Conservation (phyloP, 176 grass and related monocot genomes). For the Aegilops bicornis region DNA sequence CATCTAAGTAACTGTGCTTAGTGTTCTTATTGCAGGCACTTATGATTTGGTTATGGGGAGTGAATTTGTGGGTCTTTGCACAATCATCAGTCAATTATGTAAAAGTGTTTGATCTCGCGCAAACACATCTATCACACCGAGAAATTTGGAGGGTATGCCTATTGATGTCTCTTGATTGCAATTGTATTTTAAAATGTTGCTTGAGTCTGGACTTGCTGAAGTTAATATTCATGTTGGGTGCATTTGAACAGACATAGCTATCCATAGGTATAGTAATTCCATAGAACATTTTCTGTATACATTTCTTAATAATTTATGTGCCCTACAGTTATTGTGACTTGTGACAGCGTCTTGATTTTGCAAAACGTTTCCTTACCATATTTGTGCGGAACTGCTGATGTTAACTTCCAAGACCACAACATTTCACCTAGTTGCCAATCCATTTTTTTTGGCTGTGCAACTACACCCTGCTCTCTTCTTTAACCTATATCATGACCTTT, state of each 20-base stretch:
- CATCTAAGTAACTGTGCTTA: conserved; percentile 5
- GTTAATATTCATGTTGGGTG: neutral
- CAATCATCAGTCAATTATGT: conserved; percentile 87
- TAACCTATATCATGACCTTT: neutral
- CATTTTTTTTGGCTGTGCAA: neutral
- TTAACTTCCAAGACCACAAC: neutral
- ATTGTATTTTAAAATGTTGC: neutral
- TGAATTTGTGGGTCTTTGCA: conserved; percentile 95
- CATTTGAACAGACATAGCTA: neutral
- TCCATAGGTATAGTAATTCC: neutral
- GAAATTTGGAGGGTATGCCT: conserved; percentile 95
- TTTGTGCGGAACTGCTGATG: neutral
- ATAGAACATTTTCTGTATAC: neutral
- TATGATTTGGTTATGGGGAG: conserved; percentile 98
- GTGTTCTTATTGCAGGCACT: conserved; percentile 63
- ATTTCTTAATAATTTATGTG: neutral
- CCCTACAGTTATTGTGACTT: neutral
- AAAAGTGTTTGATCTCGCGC: conserved; percentile 89
- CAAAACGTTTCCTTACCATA: neutral
- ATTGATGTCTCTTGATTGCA: conserved; percentile 12
- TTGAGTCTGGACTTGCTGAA: neutral
- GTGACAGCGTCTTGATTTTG: neutral
- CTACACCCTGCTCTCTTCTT: neutral
- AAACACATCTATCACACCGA: conserved; percentile 76
- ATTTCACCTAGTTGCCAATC: neutral